phyloP scores from a whole-genome alignment of 768 basidiomycete species.

The Boletus edulis region DNA sequence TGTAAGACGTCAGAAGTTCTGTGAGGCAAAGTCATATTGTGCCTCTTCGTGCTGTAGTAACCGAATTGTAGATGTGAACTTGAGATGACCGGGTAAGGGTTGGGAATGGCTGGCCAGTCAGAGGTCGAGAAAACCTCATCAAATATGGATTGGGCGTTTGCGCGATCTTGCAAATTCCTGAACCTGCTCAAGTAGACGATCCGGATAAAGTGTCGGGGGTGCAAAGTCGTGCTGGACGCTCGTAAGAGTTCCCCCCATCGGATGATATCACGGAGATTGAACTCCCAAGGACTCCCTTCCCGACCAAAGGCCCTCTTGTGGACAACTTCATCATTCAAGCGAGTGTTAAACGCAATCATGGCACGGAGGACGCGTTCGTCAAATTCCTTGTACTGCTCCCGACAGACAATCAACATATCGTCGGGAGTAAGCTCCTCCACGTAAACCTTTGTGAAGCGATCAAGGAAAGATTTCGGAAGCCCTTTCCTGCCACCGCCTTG shows the following conservation, averaged over 20 bases:
- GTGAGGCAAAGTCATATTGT: constrained; percentile 27
- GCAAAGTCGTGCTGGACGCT: constrained; percentile 28
- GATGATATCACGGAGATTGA: constrained; percentile 92
- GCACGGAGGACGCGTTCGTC: constrained; percentile 50
- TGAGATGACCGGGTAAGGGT: constrained; percentile 37
- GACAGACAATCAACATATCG: constrained; percentile 80
- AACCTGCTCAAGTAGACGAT: constrained; percentile 86
- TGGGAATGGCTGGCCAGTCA: constrained; percentile 36
- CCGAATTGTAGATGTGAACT: constrained; percentile 63
- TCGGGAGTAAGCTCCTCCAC: constrained; percentile 76
- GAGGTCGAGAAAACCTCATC: constrained; percentile 45
- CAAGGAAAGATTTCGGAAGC: constrained; percentile 94
- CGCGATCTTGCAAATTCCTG: constrained; percentile 67
- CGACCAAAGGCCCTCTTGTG: constrained; percentile 65
- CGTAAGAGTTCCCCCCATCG: constrained; percentile 74
- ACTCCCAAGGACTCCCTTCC: constrained; percentile 93
- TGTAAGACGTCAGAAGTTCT: constrained; percentile 57
- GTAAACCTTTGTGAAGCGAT: constrained; percentile 98
- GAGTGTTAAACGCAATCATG: constrained; percentile 84
- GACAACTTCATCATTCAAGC: constrained; percentile 65
- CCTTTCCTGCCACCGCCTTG: constrained; percentile 98
- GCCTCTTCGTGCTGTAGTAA: constrained; percentile 43
- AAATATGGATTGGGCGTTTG: constrained; percentile 50
- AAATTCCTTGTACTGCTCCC: constrained; percentile 64
- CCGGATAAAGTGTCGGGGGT: constrained; percentile 64